Conservation (phyloP, 2,329 filamentous ascomycete genomes). For the Apiospora koreana region DNA sequence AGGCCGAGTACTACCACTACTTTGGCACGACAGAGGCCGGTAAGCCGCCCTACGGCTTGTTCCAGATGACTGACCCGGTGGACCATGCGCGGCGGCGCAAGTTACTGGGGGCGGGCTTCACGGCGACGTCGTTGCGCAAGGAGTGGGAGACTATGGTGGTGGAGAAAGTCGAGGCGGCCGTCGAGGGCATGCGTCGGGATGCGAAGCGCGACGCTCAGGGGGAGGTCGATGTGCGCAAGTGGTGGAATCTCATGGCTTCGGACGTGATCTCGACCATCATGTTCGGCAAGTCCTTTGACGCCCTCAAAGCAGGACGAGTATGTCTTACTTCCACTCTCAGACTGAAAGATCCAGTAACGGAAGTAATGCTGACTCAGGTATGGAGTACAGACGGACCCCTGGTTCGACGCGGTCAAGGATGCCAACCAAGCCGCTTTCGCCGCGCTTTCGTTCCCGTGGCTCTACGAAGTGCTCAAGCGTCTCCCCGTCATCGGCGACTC, state of each 20-base stretch:
- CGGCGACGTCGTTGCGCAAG: slow-evolving; percentile 43
- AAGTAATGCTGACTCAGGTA: too few species aligned
- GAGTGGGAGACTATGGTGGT: slow-evolving; percentile 37
- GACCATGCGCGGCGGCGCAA: slow-evolving; percentile 39
- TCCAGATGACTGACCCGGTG: slow-evolving; percentile 39
- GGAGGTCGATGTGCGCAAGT: slow-evolving; percentile 49
- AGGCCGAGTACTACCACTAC: slow-evolving; percentile 22
- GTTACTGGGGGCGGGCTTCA: slow-evolving; percentile 42
- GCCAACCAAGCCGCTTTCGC: background rate
- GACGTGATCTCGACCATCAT: slow-evolving; percentile 54
- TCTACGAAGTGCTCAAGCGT: background rate
- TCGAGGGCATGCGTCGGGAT: background rate
- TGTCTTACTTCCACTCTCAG: too few species aligned
- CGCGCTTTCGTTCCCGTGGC: background rate
- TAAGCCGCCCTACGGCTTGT: slow-evolving; percentile 29
- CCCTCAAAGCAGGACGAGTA: slow-evolving; percentile 40
- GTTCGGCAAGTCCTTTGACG: slow-evolving; percentile 56
- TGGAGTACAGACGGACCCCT: background rate
- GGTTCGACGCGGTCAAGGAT: background rate
- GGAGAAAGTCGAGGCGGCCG: background rate
- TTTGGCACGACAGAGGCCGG: slow-evolving; percentile 12
- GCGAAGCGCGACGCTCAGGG: slow-evolving; percentile 24
- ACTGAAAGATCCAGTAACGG: too few species aligned
- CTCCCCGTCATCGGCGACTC: background rate
- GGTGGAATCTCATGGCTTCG: slow-evolving; percentile 55